These are phyloP conservation scores for Colletotrichum falcatum DNA, from an alignment of 2,329 filamentous ascomycete species.

Conservation along the genomic window DNA sequence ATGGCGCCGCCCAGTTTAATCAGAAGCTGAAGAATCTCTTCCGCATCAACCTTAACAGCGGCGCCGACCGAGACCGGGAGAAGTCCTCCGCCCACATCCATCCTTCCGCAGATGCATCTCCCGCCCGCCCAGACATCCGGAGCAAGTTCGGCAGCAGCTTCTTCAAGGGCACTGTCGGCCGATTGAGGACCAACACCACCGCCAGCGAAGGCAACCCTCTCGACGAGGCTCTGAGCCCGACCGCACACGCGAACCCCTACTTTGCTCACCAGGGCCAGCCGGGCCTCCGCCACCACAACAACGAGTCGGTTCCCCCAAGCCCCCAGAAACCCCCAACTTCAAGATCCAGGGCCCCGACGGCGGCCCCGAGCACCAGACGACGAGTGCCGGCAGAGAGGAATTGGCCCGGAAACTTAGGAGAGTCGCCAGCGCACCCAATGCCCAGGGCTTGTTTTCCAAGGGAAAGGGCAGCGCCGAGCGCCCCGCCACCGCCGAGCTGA, in stretches of 20 bases:
- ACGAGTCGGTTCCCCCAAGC: slow-evolving; percentile 90
- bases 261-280: slow-evolving; percentile 97
- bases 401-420: slow-evolving; percentile 90
- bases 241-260: slow-evolving; percentile 95
- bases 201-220: slow-evolving; percentile 92
- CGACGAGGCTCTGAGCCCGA: slow-evolving; percentile 90
- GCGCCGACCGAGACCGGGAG: slow-evolving; percentile 49
- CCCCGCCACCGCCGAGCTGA: slow-evolving; percentile 86
- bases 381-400: slow-evolving; percentile 89
- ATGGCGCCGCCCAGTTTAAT: slow-evolving; percentile 70
- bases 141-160: slow-evolving; percentile 86
- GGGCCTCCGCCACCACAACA: slow-evolving; percentile 92
- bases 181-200: slow-evolving; percentile 89
- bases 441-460: slow-evolving; percentile 86
- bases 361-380: slow-evolving; percentile 73
- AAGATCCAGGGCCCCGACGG: slow-evolving; percentile 78
- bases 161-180: slow-evolving; percentile 85
- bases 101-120: slow-evolving; percentile 57
- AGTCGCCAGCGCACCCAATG: slow-evolving; percentile 96
- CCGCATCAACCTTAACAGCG: slow-evolving; percentile 69
- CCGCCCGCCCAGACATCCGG: slow-evolving; percentile 55
- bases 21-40: slow-evolving; percentile 79
- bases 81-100: slow-evolving; percentile 42
- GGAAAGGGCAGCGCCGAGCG: slow-evolving; percentile 71
- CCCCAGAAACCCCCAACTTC: slow-evolving; percentile 87